phyloP scores from a whole-genome alignment of 495 filamentous ascomycete genomes.

The Aspergillus steynii region DNA sequence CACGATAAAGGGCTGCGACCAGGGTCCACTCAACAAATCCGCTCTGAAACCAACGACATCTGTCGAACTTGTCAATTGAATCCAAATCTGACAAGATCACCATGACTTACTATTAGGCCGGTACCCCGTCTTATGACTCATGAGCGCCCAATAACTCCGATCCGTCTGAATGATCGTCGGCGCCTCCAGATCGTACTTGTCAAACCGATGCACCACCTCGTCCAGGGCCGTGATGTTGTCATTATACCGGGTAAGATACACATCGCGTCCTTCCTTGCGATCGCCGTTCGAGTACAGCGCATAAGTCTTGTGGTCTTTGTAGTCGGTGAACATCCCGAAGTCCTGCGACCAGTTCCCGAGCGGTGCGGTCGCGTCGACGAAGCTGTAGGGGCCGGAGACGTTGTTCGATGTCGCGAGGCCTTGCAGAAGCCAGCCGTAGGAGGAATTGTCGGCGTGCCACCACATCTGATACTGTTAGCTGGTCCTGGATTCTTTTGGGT shows the following conservation, averaged over 20 bases:
- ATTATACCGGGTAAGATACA: constrained; percentile 25
- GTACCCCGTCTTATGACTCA: constrained; percentile 33
- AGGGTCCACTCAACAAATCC: constrained; percentile 46
- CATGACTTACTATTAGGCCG: constrained; percentile 26
- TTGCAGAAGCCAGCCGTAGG: constrained; percentile 27
- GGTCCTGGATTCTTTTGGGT: neutral
- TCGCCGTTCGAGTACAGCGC: constrained; percentile 31
- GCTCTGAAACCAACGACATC: constrained; percentile 30
- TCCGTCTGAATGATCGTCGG: constrained; percentile 29
- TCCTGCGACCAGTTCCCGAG: constrained; percentile 35
- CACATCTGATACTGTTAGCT: constrained; percentile 20
- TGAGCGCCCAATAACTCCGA: constrained; percentile 28
- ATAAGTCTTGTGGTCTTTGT: constrained; percentile 24
- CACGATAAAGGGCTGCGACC: constrained; percentile 52
- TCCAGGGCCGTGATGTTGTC: constrained; percentile 22
- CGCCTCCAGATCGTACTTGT: constrained; percentile 29
- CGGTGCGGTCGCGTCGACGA: constrained; percentile 27
- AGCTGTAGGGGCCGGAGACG: constrained; percentile 23
- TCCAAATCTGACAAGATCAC: neutral
- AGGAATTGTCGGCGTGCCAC: constrained; percentile 33
- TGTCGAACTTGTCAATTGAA: neutral
- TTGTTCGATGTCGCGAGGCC: constrained; percentile 25
- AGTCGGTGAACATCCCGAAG: constrained; percentile 29
- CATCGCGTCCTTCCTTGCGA: constrained; percentile 23
- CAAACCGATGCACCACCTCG: constrained; percentile 22